These are phyloP conservation scores for Pseudozyma sp. DNA, from an alignment of 1,284 basidiomycete genomes.

Conservation along the genomic window DNA sequence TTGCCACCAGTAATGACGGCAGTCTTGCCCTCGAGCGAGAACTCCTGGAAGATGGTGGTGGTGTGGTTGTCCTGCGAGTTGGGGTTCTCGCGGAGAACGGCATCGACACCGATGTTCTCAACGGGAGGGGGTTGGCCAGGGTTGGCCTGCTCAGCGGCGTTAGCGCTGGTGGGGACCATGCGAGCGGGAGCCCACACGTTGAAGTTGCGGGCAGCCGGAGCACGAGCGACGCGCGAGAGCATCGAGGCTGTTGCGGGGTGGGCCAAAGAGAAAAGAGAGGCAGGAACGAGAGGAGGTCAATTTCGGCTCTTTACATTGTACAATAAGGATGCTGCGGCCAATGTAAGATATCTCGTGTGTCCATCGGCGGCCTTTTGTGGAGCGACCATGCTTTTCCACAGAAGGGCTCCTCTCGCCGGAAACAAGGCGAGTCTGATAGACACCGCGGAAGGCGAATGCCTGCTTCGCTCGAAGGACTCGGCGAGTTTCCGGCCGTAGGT, in stretches of 20 bases:
- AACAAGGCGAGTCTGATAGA: not conserved
- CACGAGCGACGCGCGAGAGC: conserved; percentile 40
- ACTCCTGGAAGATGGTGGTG: conserved; percentile 76
- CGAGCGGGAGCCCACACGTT: conserved; percentile 43
- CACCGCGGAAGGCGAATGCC: not conserved
- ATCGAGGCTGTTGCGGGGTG: conserved; percentile 28
- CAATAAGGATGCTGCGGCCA: no score
- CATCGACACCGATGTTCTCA: conserved; percentile 67
- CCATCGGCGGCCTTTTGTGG: no score
- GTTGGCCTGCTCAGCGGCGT: conserved; percentile 58
- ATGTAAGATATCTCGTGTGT: no score
- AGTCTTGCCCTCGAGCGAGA: conserved; percentile 79
- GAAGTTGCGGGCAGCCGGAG: conserved; percentile 40
- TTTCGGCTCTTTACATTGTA: not conserved
- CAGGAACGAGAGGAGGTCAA: not conserved
- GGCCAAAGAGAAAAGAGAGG: not conserved
- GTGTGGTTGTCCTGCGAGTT: conserved; percentile 61
- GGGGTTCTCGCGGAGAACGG: conserved; percentile 61
- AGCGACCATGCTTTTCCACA: no score
- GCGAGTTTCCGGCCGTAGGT: no score
- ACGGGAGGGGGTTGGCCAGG: conserved; percentile 63
- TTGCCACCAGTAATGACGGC: conserved; percentile 76
- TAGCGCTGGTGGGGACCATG: conserved; percentile 39
- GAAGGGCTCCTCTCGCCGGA: no score
- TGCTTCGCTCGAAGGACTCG: no score